Evolutionary conservation across 306 rosid genomes (phyloP), one percentile per base, ranked within the genome.

Genomic region (Lagenaria siceraria): DNA sequence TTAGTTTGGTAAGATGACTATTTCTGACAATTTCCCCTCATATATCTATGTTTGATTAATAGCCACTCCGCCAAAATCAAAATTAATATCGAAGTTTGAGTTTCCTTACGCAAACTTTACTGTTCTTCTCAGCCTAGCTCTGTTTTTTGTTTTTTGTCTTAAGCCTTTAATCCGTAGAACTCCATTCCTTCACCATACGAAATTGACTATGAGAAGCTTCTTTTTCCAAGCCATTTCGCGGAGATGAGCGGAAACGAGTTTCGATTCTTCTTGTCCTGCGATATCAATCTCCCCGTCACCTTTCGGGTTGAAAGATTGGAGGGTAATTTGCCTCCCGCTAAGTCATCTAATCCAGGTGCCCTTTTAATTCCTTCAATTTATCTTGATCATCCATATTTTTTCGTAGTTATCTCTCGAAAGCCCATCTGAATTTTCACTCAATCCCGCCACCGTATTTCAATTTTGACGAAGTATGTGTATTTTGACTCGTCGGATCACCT

Each of bases 251-350:
- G 92, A 35, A 92, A 87, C 87, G 99, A 95, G 86, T 95, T 95
- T 81, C 88, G 99, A 56, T 95, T 95, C 92, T 92, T 92, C 90
- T 78, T 95, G 87, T 92, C 99, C 15, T 92, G 99, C 80, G 99
- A 95, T 74, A 95, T 95, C 83, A 92, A 90, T 76, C 97, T 95
- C 75, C 97, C 97, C 1, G 89, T 90, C 10, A 92, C 96, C 61
- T 89, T 95, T 80, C 92, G 93, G 25, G 86, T 92, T 54, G 93
- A 95, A 38, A 81, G 89, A 54, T 85, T 95, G 29, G 99, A 95
- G 77, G 99, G 99, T 53, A 80, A 61, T 81, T 86, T 92, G 54
- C 90, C 87, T 75, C 82, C 82, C 46, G 60, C 83, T 43, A 86
- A 87, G 66, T 82, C 89, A 71, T 79, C 86, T 21, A 51, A 74